Evolutionary conservation across 495 filamentous ascomycete species (phyloP).

Genomic region (Penicillium desertorum): DNA sequence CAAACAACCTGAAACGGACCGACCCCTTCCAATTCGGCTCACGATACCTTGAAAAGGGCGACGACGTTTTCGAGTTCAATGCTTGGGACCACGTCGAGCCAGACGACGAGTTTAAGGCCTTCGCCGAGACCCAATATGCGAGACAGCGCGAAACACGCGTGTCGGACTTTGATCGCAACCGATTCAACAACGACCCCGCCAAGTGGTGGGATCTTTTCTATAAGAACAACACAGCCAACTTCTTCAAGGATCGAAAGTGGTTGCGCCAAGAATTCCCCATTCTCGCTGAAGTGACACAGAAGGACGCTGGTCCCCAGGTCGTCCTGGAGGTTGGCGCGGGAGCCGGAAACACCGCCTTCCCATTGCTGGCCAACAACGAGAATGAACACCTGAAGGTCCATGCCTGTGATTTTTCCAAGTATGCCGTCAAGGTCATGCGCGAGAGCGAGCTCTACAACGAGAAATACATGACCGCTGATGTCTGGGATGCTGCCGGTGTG

Average conservation of each 20-base stretch:
- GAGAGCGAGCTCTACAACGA: slow-evolving; percentile 63
- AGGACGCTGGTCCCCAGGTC: slow-evolving; percentile 57
- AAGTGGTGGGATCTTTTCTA: slow-evolving; percentile 99
- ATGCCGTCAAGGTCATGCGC: slow-evolving; percentile 86
- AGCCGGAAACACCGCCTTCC: slow-evolving; percentile 94
- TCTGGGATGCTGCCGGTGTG: slow-evolving; percentile 82
- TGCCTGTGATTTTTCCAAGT: slow-evolving; percentile 91
- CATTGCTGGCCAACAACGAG: slow-evolving; percentile 74
- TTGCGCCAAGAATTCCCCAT: slow-evolving; percentile 91
- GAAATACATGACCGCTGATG: slow-evolving; percentile 73
- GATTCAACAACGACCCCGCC: slow-evolving; percentile 84
- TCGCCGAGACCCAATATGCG: slow-evolving; percentile 74
- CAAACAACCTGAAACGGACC: slow-evolving; percentile 68
- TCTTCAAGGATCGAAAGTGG: slow-evolving; percentile 99
- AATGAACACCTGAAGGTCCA: slow-evolving; percentile 77
- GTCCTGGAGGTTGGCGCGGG: slow-evolving; percentile 92
- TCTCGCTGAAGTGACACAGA: slow-evolving; percentile 64
- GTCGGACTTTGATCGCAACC: slow-evolving; percentile 78
- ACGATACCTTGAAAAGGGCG: slow-evolving; percentile 73
- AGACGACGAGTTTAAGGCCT: slow-evolving; percentile 77
- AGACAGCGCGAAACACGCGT: slow-evolving; percentile 82
- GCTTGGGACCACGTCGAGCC: slow-evolving; percentile 96
- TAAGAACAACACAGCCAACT: slow-evolving; percentile 89
- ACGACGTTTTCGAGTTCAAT: slow-evolving; percentile 93
- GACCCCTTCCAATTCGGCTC: slow-evolving; percentile 96